Evolutionary conservation across 1,139 yeast species (phyloP).

Genomic region (Yamadazyma dushanensis): DNA sequence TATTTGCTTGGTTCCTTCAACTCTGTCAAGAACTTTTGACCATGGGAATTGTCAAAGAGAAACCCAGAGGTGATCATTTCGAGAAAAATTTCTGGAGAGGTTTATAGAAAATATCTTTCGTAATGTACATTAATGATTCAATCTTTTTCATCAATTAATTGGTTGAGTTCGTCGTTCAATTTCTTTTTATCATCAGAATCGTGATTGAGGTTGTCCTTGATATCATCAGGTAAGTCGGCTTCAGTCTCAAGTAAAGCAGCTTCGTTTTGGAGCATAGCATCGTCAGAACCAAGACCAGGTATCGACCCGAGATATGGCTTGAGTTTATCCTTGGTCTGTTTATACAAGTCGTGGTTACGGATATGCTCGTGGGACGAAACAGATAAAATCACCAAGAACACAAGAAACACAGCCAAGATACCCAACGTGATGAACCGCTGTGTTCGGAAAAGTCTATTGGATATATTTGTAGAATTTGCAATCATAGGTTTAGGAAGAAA

Average conservation of each 20-base stretch:
- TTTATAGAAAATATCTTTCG: conserved; percentile 16
- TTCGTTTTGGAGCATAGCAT: conserved; percentile 1
- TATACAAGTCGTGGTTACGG: conserved; percentile 11
- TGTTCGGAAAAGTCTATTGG: conserved; percentile 31
- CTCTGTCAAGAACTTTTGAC: conserved; percentile 41
- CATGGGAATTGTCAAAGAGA: conserved; percentile 43
- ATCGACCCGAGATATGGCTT: neutral
- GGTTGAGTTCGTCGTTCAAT: conserved; percentile 5
- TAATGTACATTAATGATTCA: conserved; percentile 3
- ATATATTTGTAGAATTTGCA: conserved; percentile 31
- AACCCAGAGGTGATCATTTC: conserved; percentile 45
- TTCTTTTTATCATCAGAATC: neutral
- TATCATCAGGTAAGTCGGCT: neutral
- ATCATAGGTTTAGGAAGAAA: no score
- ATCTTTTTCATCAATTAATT: conserved; percentile 4
- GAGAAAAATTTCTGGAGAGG: conserved; percentile 49
- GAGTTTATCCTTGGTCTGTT: conserved; percentile 19
- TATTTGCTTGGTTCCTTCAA: conserved; percentile 45
- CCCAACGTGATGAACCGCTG: conserved; percentile 25
- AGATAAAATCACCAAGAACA: conserved; percentile 24
- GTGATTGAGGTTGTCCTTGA: neutral
- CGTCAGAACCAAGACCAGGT: neutral
- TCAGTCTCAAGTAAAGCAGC: conserved; percentile 1
- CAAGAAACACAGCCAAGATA: conserved; percentile 23
- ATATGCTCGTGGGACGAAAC: conserved; percentile 23